Base-by-base conservation (phyloP, 2,329 filamentous ascomycete species). In the Penicillium oxalicum region DNA sequence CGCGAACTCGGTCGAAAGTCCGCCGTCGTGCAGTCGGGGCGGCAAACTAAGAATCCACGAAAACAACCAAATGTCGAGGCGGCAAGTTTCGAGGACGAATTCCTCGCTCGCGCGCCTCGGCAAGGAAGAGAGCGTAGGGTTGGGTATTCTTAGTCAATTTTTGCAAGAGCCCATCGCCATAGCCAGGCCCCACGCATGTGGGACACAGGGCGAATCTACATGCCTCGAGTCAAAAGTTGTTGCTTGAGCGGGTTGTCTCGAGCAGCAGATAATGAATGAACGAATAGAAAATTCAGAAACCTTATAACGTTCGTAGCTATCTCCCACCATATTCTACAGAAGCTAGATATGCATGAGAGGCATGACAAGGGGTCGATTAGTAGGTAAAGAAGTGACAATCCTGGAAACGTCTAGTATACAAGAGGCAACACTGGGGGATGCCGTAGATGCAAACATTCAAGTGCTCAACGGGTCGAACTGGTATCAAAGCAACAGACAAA, bases 1-100 rank as follows among this genome's bases (percentile, higher is more conserved):
- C 81, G 86, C 46, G 84, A 88, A 41, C 73, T 91, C 1, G 88
- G 89, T 38, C 83, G 82, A 61, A 95, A 91, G 69, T 88, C 85
- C 56, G 68, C 72, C 29, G 69, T 84, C 9, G 71, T 87, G 9
- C 83, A 86, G 52, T 48, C 49, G 18, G 53, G 57, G 24, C 55
- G 61, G 27, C 58, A 62, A 33, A 61, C 40, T 34, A 53, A 44
- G 24, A 45, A 44, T 7, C 37, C 55, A 3, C 58, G 59, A 40
- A 65, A 63, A 48, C 40, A 57, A 12, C 54, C 61, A 36, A 49
- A 56, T 47, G 34, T 52, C 24, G 55, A 60, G 32, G 52, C 60
- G 43, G 49, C 51, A 27, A 56, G 61, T 18, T 61, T 63, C 26
- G 62, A 62, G 34, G 62, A 69, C 8, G 64, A 68, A 13, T 46